Base-by-base conservation (phyloP, 345 rosid genomes). In the Brassica incana region DNA sequence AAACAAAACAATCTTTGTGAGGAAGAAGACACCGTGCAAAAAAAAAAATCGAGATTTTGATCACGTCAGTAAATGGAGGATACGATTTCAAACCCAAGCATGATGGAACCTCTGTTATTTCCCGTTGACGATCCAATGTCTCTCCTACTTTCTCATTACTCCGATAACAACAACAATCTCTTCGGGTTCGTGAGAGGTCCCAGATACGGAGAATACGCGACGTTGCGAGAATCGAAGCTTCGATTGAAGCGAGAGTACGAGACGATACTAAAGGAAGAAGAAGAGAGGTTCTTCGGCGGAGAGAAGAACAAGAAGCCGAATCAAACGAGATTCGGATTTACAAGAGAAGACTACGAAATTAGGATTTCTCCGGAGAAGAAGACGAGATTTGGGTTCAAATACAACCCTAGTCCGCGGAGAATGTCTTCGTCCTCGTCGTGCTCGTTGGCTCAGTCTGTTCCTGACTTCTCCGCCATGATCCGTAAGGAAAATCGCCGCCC, bases 401-500 rank as follows among this genome's bases (percentile, higher is more conserved):
- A 50, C 14, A n/a, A 50, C 6, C 68, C 60, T 10, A 69, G 69
- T 77, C 40, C 61, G 29, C 67, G 72, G 8, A 71, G 38, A 48
- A 10, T 82, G 14, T 84, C 92, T 40, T 61, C 72, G 9, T 68
- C 72, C 3, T 80, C 91, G 8, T 69, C 72, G 2, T 78, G 87
- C n/a, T 69, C 73, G 5, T 78, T 92, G 87, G 88, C 88, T 8
- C 95, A 91, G 59, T 92, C 99, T 0, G 93, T 95, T 72, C 97
- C 96, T 29, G 91, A 95, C 81, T 92, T 91, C 85, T 86, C 92
- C 2, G 74, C 92, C 1, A 71, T 86, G 60, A 71, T 92, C 79
- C 85, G 90, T 10, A 95, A 95, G 70, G 98, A 95, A 79, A 95
- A 91, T 61, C 80, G 94, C 35, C 88, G 85, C 63, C 99, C 97